phyloP scores from a whole-genome alignment of 1,284 basidiomycete species.

The Cronartium quercuum region DNA sequence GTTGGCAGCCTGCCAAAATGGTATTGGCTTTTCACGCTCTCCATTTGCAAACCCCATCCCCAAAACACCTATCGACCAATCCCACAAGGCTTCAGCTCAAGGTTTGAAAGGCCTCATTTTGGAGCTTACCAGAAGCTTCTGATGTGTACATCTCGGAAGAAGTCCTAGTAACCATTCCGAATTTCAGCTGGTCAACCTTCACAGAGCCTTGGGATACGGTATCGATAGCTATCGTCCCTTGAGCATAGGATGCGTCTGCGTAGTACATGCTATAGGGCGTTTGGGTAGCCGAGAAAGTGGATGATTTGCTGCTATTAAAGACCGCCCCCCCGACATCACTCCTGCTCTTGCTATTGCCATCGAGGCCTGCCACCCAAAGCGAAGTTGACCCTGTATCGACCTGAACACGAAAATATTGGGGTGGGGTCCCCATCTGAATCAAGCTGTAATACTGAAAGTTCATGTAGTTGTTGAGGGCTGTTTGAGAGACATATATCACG shows the following conservation, averaged over 20 bases:
- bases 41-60: background rate
- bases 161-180: slow-evolving; percentile 31
- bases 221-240: slow-evolving; percentile 6
- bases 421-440: slow-evolving; percentile 27
- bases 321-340: slow-evolving; percentile 14
- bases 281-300: slow-evolving; percentile 13
- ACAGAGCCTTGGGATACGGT: slow-evolving; percentile 24
- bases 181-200: slow-evolving; percentile 6
- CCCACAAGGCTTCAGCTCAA: background rate
- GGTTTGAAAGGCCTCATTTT: background rate
- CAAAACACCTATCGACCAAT: slow-evolving; percentile 12
- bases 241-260: slow-evolving; percentile 28
- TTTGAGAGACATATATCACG: background rate
- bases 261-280: slow-evolving; percentile 27
- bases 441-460: slow-evolving; percentile 29
- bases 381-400: slow-evolving; percentile 35
- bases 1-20: slow-evolving; percentile 29
- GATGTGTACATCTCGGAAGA: slow-evolving; percentile 25
- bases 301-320: slow-evolving; percentile 16
- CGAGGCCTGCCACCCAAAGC: slow-evolving; percentile 25
- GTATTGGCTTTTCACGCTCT: background rate
- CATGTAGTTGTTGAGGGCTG: slow-evolving; percentile 22
- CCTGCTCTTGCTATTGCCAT: slow-evolving; percentile 7
- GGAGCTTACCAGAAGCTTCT: slow-evolving; percentile 15
- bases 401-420: slow-evolving; percentile 31